These are phyloP conservation scores for Pleurotus pulmonarius DNA, from an alignment of 768 basidiomycete genomes.

Conservation along the genomic window DNA sequence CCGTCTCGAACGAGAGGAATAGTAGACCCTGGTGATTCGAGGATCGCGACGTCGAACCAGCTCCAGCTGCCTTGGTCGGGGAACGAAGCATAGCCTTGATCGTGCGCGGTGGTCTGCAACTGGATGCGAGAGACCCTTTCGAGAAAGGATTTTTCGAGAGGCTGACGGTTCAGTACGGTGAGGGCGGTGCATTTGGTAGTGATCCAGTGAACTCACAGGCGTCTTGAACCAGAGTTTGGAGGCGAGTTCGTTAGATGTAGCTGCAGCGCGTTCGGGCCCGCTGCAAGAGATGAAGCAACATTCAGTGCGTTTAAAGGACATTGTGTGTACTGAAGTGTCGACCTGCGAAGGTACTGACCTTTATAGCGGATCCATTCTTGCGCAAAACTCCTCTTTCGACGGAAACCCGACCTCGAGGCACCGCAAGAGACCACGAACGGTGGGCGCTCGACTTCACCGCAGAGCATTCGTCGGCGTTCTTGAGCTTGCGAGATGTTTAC, in stretches of 20 bases:
- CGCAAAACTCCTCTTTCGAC: too few relatives aligned
- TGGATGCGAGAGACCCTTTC: slow-evolving; percentile 13
- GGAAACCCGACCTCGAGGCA: too few relatives aligned
- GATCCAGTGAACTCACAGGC: not conserved
- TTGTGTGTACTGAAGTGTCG: not conserved
- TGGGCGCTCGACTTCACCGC: too few relatives aligned
- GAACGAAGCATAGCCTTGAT: slow-evolving; percentile 14
- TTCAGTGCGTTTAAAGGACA: not conserved
- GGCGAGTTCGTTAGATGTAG: not conserved
- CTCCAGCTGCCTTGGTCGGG: slow-evolving; percentile 21
- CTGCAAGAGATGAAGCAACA: not conserved
- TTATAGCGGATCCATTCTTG: too few relatives aligned
- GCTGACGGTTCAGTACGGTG: too few relatives aligned
- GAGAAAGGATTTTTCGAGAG: not conserved
- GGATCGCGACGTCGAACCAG: slow-evolving; percentile 29
- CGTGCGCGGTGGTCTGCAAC: slow-evolving; percentile 21
- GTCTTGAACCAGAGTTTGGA: not conserved
- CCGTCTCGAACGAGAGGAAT: slow-evolving; percentile 22
- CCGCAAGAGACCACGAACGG: too few relatives aligned
- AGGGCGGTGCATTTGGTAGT: too few relatives aligned
- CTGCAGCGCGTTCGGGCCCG: not conserved
- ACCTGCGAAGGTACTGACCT: too few relatives aligned
- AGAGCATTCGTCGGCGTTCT: too few relatives aligned
- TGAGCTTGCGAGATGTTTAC: too few relatives aligned
- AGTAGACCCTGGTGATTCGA: slow-evolving; percentile 18